phyloP scores from a whole-genome alignment of 2,329 filamentous ascomycete species.

The Epicoccum sorghinum region DNA sequence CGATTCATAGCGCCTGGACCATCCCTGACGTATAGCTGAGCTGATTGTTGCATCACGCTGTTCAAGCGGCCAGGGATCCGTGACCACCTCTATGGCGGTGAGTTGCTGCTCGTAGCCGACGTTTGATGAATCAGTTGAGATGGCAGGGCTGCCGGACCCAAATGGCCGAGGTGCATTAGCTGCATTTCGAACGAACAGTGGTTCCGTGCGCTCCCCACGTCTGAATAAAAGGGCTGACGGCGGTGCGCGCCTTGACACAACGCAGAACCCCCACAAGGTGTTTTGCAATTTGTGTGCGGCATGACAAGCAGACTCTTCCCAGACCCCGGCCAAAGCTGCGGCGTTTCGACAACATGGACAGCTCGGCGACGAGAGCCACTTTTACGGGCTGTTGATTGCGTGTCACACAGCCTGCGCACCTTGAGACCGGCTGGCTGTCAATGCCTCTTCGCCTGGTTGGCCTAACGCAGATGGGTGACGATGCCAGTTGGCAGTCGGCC shows the following conservation, averaged over 20 bases:
- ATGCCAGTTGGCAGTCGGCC: slow-evolving; percentile 35
- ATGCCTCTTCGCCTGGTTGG: slow-evolving; percentile 22
- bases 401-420: slow-evolving; percentile 32
- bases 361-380: slow-evolving; percentile 28
- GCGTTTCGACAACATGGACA: slow-evolving; percentile 33
- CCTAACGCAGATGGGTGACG: slow-evolving; percentile 29
- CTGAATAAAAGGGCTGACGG: slow-evolving; percentile 31
- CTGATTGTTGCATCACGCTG: slow-evolving; percentile 32
- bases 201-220: slow-evolving; percentile 43
- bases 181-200: slow-evolving; percentile 35
- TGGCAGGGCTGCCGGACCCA: slow-evolving; percentile 34
- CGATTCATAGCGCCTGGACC: slow-evolving; percentile 4
- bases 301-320: slow-evolving; percentile 40
- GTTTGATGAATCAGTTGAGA: slow-evolving; percentile 40
- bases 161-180: slow-evolving; percentile 46
- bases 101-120: slow-evolving; percentile 36
- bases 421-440: slow-evolving; percentile 33
- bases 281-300: slow-evolving; percentile 31
- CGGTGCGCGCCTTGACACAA: slow-evolving; percentile 24
- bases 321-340: slow-evolving; percentile 34
- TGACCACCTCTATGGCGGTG: slow-evolving; percentile 45
- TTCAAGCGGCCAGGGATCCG: slow-evolving; percentile 23
- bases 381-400: slow-evolving; percentile 19
- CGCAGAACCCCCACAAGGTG: slow-evolving; percentile 29
- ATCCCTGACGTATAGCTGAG: slow-evolving; percentile 22